A percentile compares a stretch with the other conserved stretches of the same genome.
Conservation (phyloP, 306 rosid species). For the Cucumis melo region DNA sequence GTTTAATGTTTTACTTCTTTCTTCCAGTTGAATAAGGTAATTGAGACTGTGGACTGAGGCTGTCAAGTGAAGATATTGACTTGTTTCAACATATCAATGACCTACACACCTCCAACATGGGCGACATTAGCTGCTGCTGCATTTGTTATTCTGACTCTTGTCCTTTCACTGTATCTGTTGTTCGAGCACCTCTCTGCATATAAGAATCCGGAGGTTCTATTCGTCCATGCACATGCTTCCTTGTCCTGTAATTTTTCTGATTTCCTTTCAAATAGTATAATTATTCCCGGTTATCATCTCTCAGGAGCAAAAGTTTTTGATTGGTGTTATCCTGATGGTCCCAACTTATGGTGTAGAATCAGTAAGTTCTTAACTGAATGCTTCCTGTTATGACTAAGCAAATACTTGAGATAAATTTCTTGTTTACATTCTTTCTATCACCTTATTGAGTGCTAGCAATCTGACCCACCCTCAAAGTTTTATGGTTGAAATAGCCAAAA, state of each 20-base stretch:
- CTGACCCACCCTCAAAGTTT: neutral
- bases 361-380: constrained; percentile 32
- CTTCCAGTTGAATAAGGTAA: neutral
- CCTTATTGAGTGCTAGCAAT: neutral
- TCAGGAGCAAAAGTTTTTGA: constrained; percentile 85
- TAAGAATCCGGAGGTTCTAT: constrained; percentile 79
- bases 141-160: constrained; percentile 53
- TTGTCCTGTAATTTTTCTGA: neutral
- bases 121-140: constrained; percentile 49
- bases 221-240: neutral
- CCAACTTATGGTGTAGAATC: constrained; percentile 96
- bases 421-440: neutral
- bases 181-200: constrained; percentile 91
- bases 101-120: constrained; percentile 69
- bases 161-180: constrained; percentile 66
- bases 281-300: neutral
- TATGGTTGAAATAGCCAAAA: neutral
- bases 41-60: neutral
- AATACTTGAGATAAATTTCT: neutral
- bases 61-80: constrained; percentile 2
- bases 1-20: neutral
- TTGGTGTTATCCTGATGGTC: constrained; percentile 92
- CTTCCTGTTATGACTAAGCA: neutral
- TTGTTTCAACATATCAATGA: constrained; percentile 8
- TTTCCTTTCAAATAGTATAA: neutral